Evolutionary conservation across 208 protist genomes (phyloP).

Genomic region (Leishmania turanica): DNA sequence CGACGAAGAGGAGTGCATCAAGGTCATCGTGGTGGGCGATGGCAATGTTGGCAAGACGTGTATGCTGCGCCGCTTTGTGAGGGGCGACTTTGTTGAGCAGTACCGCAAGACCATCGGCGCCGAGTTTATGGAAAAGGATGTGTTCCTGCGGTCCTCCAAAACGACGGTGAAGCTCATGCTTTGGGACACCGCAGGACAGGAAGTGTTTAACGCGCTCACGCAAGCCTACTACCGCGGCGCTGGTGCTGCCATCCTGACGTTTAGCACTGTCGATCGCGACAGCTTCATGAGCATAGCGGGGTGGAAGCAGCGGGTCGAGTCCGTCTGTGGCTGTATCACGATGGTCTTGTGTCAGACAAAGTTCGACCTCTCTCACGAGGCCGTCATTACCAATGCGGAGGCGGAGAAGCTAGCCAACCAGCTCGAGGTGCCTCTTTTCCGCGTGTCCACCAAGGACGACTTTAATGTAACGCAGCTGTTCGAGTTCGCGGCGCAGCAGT

Average conservation of each 20-base stretch:
- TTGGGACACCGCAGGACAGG: slow-evolving; percentile 96
- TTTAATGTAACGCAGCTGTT: slow-evolving; percentile 94
- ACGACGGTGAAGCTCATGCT: slow-evolving; percentile 91
- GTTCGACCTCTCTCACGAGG: slow-evolving; percentile 91
- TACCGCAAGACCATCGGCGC: slow-evolving; percentile 94
- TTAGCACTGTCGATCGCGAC: slow-evolving; percentile 90
- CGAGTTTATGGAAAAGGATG: slow-evolving; percentile 94
- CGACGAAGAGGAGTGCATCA: slow-evolving; percentile 78
- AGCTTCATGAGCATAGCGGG: slow-evolving; percentile 82
- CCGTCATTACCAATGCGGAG: slow-evolving; percentile 81
- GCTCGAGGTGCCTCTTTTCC: slow-evolving; percentile 89
- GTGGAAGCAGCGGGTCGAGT: slow-evolving; percentile 92
- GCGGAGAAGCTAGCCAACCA: slow-evolving; percentile 81
- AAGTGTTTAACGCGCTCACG: slow-evolving; percentile 93
- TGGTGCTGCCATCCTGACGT: slow-evolving; percentile 85
- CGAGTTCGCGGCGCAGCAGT: slow-evolving; percentile 80
- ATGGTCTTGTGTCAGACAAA: slow-evolving; percentile 96
- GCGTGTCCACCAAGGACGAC: slow-evolving; percentile 92
- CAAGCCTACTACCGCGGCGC: slow-evolving; percentile 93
- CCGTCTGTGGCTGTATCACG: slow-evolving; percentile 76
- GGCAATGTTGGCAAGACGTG: slow-evolving; percentile 95
- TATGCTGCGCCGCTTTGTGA: slow-evolving; percentile 92
- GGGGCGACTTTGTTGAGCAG: slow-evolving; percentile 86
- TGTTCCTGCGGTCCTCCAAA: slow-evolving; percentile 60
- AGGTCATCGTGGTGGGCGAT: slow-evolving; percentile 96